Evolutionary conservation across 805 yeast species (phyloP).

Genomic region (Ogataea glucozyma): DNA sequence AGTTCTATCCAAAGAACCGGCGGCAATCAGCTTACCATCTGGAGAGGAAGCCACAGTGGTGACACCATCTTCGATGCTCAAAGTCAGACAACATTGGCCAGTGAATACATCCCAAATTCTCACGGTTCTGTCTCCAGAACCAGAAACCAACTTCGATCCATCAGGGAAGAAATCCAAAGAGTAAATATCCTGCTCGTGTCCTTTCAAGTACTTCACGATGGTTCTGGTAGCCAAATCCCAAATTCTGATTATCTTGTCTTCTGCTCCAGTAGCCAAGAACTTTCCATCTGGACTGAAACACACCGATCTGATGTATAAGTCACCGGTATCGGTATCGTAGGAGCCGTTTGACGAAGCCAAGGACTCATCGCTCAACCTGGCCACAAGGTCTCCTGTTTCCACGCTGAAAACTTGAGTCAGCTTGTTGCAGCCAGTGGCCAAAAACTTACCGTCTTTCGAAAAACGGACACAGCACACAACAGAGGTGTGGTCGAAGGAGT

Average conservation of each 20-base stretch:
- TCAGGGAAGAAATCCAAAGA: constrained; percentile 93
- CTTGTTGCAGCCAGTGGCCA: constrained; percentile 97
- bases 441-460: constrained; percentile 83
- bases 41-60: constrained; percentile 98
- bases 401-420: constrained; percentile 93
- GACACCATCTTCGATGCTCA: constrained; percentile 95
- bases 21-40: constrained; percentile 90
- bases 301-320: constrained; percentile 90
- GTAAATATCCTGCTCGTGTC: constrained; percentile 97
- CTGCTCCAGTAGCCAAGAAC: constrained; percentile 91
- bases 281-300: constrained; percentile 96
- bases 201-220: constrained; percentile 81
- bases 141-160: constrained; percentile 90
- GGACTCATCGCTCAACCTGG: constrained; percentile 81
- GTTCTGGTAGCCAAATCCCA: constrained; percentile 91
- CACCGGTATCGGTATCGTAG: constrained; percentile 69
- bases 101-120: constrained; percentile 93
- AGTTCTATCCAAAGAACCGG: constrained; percentile 92
- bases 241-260: constrained; percentile 85
- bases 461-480: constrained; percentile 97
- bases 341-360: constrained; percentile 43
- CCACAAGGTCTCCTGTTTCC: constrained; percentile 85
- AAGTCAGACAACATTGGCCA: constrained; percentile 84
- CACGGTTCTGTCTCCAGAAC: constrained; percentile 95
- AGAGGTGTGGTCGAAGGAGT: constrained; percentile 86